Percentiles rank a stretch among this genome's conserved stretches.
These are phyloP conservation scores for Coemansia sp. DNA, from an alignment of 192 early-diverging fungal genomes.

Conservation along the genomic window DNA sequence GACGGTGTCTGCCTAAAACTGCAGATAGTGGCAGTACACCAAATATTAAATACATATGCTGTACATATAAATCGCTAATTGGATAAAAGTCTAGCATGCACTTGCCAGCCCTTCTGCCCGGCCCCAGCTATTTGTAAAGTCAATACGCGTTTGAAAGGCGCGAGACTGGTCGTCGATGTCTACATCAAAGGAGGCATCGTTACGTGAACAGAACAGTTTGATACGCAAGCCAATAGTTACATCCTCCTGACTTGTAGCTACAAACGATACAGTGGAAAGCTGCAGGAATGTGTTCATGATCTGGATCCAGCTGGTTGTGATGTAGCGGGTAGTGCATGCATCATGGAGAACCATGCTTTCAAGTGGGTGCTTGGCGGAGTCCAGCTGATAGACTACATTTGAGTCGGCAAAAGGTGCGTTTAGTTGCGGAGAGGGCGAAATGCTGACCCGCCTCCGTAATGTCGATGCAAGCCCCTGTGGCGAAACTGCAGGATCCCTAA, in stretches of 20 bases:
- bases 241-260: slow-evolving; percentile 37
- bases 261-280: slow-evolving; percentile 35
- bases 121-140: slow-evolving; percentile 50
- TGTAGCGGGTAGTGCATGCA: slow-evolving; percentile 43
- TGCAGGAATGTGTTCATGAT: slow-evolving; percentile 34
- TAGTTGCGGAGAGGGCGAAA: slow-evolving; percentile 15
- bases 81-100: not conserved
- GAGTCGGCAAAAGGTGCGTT: slow-evolving; percentile 46
- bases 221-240: slow-evolving; percentile 23
- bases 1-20: not conserved
- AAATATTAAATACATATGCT: not conserved
- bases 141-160: slow-evolving; percentile 36
- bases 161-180: slow-evolving; percentile 42
- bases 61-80: not conserved
- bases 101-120: slow-evolving; percentile 3
- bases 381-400: slow-evolving; percentile 32
- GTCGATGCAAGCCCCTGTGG: slow-evolving; percentile 23
- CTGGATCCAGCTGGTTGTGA: slow-evolving; percentile 48
- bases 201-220: slow-evolving; percentile 28
- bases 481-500: slow-evolving; percentile 18
- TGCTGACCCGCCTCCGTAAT: slow-evolving; percentile 37
- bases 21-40: not conserved
- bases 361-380: slow-evolving; percentile 34
- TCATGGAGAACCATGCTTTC: slow-evolving; percentile 41
- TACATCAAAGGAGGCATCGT: slow-evolving; percentile 36